Evolutionary conservation across 805 yeast genomes (phyloP).

Genomic region (Saccharomycopsis synnaedendra): DNA sequence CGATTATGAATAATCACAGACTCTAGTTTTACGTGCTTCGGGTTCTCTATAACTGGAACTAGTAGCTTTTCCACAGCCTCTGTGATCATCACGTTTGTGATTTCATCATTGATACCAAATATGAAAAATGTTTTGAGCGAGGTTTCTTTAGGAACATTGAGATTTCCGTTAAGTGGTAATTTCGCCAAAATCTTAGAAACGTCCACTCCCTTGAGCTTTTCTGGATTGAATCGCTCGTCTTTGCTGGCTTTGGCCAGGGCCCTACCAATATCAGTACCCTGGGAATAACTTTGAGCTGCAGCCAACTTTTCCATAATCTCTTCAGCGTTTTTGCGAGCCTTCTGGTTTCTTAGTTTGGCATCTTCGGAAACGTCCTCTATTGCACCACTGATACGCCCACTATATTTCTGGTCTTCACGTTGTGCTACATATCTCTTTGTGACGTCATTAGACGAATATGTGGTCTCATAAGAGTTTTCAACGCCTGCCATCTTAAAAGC

Average conservation of each 20-base stretch:
- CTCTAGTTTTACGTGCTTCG: constrained; percentile 24
- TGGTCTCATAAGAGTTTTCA: constrained; percentile 23
- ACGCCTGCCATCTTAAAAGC: constrained; percentile 64
- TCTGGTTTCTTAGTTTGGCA: constrained; percentile 18
- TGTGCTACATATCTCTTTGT: constrained; percentile 47
- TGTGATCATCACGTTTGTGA: constrained; percentile 52
- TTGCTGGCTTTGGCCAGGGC: background rate
- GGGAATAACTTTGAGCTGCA: background rate
- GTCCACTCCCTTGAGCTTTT: constrained; percentile 26
- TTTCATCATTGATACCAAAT: constrained; percentile 58
- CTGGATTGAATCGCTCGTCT: constrained; percentile 10
- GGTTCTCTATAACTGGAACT: background rate
- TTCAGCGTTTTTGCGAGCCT: constrained; percentile 31
- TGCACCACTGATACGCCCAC: constrained; percentile 18
- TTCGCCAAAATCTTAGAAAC: constrained; percentile 40
- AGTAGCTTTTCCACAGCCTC: constrained; percentile 32
- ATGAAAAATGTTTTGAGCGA: constrained; percentile 52
- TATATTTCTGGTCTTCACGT: constrained; percentile 27
- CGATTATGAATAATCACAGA: constrained; percentile 40
- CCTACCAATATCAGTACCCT: background rate
- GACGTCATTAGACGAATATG: constrained; percentile 39
- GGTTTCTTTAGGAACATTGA: constrained; percentile 30
- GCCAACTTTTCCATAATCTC: constrained; percentile 37
- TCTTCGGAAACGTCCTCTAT: constrained; percentile 7
- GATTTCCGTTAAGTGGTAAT: constrained; percentile 60